Conservation (phyloP, 139 green algal genomes). For the Microglena sp. region DNA sequence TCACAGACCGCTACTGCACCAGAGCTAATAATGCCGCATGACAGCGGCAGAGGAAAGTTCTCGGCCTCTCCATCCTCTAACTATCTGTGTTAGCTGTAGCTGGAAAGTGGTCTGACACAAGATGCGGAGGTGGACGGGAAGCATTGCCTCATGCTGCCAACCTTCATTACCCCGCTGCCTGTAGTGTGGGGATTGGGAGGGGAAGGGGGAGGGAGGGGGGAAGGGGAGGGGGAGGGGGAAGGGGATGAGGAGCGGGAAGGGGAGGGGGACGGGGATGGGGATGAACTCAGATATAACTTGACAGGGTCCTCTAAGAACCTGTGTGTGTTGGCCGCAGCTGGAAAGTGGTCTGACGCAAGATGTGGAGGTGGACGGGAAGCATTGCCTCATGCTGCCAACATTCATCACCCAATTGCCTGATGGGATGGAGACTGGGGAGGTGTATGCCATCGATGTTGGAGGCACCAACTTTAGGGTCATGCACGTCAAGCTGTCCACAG, state of each 20-base stretch:
- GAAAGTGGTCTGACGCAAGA: constrained; percentile 14
- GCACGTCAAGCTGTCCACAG: constrained; percentile 31
- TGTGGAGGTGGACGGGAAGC: constrained; percentile 6
- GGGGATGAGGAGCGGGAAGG: too few relatives aligned
- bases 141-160: constrained; percentile 45
- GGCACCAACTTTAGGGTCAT: constrained; percentile 83
- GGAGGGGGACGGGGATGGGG: too few relatives aligned
- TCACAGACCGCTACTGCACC: too few relatives aligned
- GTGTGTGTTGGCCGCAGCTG: too few relatives aligned
- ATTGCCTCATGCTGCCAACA: constrained; percentile 45
- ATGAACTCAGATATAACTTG: too few relatives aligned
- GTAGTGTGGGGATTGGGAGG: constrained; percentile 50
- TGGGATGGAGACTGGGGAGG: constrained; percentile 55
- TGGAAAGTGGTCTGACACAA: constrained; percentile 19
- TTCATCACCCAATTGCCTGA: constrained; percentile 32
- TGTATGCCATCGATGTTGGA: constrained; percentile 76
- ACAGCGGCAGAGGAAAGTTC: too few relatives aligned
- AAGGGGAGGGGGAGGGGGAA: too few relatives aligned
- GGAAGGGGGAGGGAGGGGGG: too few relatives aligned
- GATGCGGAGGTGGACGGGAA: constrained; percentile 6
- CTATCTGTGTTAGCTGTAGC: too few relatives aligned
- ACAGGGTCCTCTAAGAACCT: too few relatives aligned
- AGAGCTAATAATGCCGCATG: too few relatives aligned
- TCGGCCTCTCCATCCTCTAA: too few relatives aligned
- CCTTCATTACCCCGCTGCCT: constrained; percentile 32